phyloP scores from a whole-genome alignment of 441 rosid genomes.

The Erysimum cheiri region DNA sequence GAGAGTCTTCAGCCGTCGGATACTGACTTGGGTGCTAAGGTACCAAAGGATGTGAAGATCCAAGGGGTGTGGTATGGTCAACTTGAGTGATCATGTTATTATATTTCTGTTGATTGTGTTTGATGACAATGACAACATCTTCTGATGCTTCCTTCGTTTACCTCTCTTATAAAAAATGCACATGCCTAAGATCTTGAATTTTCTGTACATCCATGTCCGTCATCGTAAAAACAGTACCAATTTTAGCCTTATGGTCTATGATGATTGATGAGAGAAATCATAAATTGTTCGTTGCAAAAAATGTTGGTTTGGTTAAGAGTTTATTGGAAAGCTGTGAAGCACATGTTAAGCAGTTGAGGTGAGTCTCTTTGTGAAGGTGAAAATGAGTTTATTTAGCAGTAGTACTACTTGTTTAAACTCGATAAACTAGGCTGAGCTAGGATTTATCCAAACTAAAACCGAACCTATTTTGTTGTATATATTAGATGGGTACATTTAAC shows the following conservation, averaged over 20 bases:
- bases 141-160: slow-evolving; percentile 20
- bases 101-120: slow-evolving; percentile 31
- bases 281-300: not conserved
- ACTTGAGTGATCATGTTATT: slow-evolving; percentile 54
- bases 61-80: slow-evolving; percentile 94
- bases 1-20: slow-evolving; percentile 96
- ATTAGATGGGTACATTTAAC: too few relatives aligned
- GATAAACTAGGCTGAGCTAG: too few relatives aligned
- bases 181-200: slow-evolving; percentile 12
- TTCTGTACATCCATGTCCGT: not conserved
- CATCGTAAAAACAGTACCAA: not conserved
- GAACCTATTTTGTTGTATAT: not conserved
- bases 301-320: not conserved
- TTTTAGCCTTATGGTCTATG: not conserved
- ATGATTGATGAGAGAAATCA: not conserved
- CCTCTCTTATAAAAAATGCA: slow-evolving; percentile 30
- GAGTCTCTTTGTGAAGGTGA: not conserved
- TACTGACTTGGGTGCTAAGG: slow-evolving; percentile 89
- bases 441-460: not conserved
- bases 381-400: too few relatives aligned
- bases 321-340: not conserved
- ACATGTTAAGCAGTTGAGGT: not conserved
- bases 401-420: too few relatives aligned
- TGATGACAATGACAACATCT: slow-evolving; percentile 34
- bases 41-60: slow-evolving; percentile 89